Percentiles rank a stretch among this genome's conserved stretches.
These are phyloP conservation scores for Metarhizium sp. DNA, from an alignment of 2,329 filamentous ascomycete species.

Conservation along the genomic window DNA sequence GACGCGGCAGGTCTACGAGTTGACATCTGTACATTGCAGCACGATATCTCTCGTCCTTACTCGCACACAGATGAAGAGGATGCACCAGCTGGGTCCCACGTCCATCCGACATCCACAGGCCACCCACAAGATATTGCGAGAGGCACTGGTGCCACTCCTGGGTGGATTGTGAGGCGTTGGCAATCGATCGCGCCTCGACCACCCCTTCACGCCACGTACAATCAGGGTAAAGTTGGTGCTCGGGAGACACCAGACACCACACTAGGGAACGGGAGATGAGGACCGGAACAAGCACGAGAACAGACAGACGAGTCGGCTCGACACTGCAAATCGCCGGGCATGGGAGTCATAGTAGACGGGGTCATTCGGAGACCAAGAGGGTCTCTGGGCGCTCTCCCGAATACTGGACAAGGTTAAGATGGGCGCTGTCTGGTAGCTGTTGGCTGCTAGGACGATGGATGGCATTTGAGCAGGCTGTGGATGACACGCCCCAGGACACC, in stretches of 20 bases:
- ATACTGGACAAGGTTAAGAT: too few relatives aligned
- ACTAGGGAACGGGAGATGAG: background rate
- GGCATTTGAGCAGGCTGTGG: constrained; percentile 9
- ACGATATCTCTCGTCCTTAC: background rate
- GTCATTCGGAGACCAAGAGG: background rate
- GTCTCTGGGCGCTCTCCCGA: background rate
- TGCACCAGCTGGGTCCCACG: background rate
- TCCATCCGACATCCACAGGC: background rate
- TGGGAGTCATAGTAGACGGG: background rate
- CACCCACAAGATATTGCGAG: background rate
- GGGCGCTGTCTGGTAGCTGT: background rate
- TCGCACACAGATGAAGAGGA: background rate
- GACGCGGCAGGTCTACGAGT: background rate
- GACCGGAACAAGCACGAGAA: too few relatives aligned
- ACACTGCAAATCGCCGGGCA: too few relatives aligned
- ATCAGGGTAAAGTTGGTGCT: background rate
- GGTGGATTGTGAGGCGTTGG: background rate
- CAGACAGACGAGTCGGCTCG: too few relatives aligned
- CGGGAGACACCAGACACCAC: background rate
- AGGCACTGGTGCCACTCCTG: background rate
- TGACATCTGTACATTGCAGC: background rate
- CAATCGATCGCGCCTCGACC: constrained; percentile 1
- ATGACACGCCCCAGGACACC: constrained; percentile 16
- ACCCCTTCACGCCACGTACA: background rate
- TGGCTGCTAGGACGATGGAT: background rate